Conservation (phyloP, 306 rosid genomes). For the Lathyrus oleraceus region DNA sequence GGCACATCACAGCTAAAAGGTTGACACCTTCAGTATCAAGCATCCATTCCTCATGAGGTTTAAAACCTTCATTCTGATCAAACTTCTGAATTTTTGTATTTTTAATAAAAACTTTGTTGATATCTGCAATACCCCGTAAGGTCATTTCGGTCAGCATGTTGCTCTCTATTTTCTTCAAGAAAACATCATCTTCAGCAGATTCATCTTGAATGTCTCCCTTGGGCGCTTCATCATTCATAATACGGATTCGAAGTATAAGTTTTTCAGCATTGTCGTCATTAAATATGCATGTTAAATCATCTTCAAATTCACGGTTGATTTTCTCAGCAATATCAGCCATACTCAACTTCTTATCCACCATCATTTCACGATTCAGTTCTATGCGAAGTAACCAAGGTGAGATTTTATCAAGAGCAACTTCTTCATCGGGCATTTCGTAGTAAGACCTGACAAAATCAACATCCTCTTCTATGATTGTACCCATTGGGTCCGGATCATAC, state of each 20-base stretch:
- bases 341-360: constrained; percentile 99
- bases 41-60: constrained; percentile 97
- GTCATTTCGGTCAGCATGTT: constrained; percentile 99
- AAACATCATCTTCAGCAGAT: constrained; percentile 96
- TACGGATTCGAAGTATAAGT: constrained; percentile 90
- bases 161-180: constrained; percentile 93
- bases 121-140: constrained; percentile 91
- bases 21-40: constrained; percentile 97
- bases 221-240: constrained; percentile 95
- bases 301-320: constrained; percentile 88
- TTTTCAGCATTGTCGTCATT: constrained; percentile 98
- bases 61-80: constrained; percentile 80
- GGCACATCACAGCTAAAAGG: constrained; percentile 92
- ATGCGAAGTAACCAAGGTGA: constrained; percentile 99
- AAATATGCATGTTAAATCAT: constrained; percentile 92
- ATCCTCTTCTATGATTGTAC: constrained; percentile 93
- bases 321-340: constrained; percentile 99
- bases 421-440: constrained; percentile 99
- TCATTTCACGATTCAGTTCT: constrained; percentile 97
- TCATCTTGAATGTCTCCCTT: constrained; percentile 91
- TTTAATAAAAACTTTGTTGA: constrained; percentile 90
- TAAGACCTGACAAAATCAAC: constrained; percentile 86
- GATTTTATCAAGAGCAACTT: constrained; percentile 85
- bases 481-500: constrained; percentile 97
- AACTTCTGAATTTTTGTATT: constrained; percentile 79